These are phyloP conservation scores for Huntiella omanensis DNA, from an alignment of 2,329 filamentous ascomycete genomes.

Conservation along the genomic window DNA sequence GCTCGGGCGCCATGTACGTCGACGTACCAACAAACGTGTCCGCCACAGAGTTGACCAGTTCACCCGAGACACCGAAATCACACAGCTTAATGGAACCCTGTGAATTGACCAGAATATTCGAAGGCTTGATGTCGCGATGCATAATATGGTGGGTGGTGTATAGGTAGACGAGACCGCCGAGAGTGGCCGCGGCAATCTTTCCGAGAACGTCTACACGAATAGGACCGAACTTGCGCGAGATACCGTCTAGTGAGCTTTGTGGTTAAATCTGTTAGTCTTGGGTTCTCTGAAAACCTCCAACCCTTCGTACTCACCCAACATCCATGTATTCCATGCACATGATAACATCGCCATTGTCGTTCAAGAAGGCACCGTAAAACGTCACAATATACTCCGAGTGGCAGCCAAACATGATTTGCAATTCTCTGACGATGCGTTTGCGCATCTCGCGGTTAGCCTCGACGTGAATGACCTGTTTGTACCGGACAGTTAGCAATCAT, in stretches of 20 bases:
- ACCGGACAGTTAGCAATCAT: background rate
- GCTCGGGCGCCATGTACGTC: constrained; percentile 97
- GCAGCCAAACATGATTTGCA: constrained; percentile 97
- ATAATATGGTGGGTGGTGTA: constrained; percentile 95
- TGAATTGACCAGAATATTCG: constrained; percentile 92
- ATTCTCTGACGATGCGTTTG: constrained; percentile 88
- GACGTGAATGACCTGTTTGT: constrained; percentile 76
- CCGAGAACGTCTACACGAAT: constrained; percentile 90
- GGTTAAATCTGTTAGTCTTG: background rate
- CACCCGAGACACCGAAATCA: constrained; percentile 96
- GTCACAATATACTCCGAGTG: constrained; percentile 94
- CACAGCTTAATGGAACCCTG: constrained; percentile 89
- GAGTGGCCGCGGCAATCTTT: constrained; percentile 90
- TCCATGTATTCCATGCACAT: constrained; percentile 99
- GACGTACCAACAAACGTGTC: constrained; percentile 97
- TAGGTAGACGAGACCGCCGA: constrained; percentile 84
- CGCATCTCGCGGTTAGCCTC: constrained; percentile 95
- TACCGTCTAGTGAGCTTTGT: constrained; percentile 67
- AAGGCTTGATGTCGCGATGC: constrained; percentile 97
- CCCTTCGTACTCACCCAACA: constrained; percentile 53
- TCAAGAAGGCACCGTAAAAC: constrained; percentile 94
- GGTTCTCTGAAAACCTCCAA: background rate
- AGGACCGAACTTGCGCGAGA: constrained; percentile 87
- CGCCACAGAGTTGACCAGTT: constrained; percentile 92
- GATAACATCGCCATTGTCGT: constrained; percentile 91